A percentile compares a stretch with the other conserved stretches of the same genome.
phyloP scores from a whole-genome alignment of 306 rosid genomes.

The Canavalia ensiformis region DNA sequence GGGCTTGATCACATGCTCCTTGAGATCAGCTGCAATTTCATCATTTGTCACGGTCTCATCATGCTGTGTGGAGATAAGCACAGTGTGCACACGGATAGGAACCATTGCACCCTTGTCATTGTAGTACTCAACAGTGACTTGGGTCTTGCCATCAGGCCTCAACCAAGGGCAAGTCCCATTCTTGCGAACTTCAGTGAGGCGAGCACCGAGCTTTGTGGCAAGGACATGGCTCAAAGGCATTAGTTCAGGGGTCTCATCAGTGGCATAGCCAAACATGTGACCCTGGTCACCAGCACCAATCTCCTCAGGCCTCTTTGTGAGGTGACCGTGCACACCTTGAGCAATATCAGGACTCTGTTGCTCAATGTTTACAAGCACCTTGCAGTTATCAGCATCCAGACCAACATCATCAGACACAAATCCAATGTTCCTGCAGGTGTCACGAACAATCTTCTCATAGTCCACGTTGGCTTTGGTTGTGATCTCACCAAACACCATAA shows the following conservation, averaged over 20 bases:
- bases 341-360: constrained; percentile 63
- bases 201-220: constrained; percentile 60
- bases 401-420: constrained; percentile 62
- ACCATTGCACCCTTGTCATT: constrained; percentile 64
- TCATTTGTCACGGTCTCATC: constrained; percentile 63
- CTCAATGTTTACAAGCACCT: constrained; percentile 59
- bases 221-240: constrained; percentile 64
- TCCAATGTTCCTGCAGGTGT: constrained; percentile 57
- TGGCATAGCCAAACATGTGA: constrained; percentile 61
- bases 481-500: constrained; percentile 62
- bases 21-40: constrained; percentile 58
- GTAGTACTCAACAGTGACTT: constrained; percentile 59
- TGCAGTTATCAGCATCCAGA: constrained; percentile 60
- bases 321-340: constrained; percentile 60
- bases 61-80: constrained; percentile 58
- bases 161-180: constrained; percentile 58
- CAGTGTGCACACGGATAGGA: constrained; percentile 56
- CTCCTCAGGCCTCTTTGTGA: constrained; percentile 56
- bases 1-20: constrained; percentile 60
- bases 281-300: constrained; percentile 62
- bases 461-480: constrained; percentile 59
- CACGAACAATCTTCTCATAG: constrained; percentile 58
- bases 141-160: constrained; percentile 65
- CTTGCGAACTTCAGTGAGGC: constrained; percentile 58
- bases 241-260: constrained; percentile 57